Evolutionary conservation across 2,329 filamentous ascomycete genomes (phyloP).

Genomic region (Alternaria burnsii): DNA sequence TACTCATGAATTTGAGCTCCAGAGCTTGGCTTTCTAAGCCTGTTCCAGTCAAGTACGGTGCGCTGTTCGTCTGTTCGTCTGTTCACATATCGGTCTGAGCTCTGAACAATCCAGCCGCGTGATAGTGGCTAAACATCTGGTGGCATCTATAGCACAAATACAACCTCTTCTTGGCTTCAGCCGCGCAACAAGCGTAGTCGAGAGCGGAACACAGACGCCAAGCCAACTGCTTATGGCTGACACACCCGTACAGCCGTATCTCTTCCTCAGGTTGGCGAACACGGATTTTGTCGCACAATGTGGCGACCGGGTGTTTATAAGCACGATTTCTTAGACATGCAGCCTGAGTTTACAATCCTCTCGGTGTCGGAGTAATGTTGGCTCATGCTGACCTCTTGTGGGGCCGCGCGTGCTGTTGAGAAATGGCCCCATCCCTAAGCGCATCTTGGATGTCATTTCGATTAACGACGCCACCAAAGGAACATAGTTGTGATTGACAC

Average conservation of each 20-base stretch:
- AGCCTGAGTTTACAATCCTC: neutral
- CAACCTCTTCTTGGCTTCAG: neutral
- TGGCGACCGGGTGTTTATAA: neutral
- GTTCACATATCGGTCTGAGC: neutral
- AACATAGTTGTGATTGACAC: neutral
- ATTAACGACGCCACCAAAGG: slow-evolving; percentile 18
- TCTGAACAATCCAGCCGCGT: neutral
- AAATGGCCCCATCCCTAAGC: slow-evolving; percentile 13
- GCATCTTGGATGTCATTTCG: slow-evolving; percentile 11
- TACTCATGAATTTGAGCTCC: neutral
- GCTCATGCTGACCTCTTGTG: slow-evolving; percentile 9
- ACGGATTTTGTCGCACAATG: neutral
- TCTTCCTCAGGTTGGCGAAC: neutral
- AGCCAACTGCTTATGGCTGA: slow-evolving; percentile 9
- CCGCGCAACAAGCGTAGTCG: neutral
- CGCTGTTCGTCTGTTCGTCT: neutral
- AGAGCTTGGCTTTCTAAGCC: neutral
- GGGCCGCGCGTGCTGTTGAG: slow-evolving; percentile 2
- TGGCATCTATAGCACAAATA: neutral
- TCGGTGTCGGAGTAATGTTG: slow-evolving; percentile 12
- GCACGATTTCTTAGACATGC: neutral
- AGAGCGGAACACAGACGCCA: slow-evolving; percentile 2
- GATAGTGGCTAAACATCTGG: neutral
- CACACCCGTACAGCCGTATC: slow-evolving; percentile 7
- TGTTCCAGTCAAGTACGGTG: neutral